A percentile compares a stretch with the other conserved stretches of the same genome.
Evolutionary conservation across 2,329 filamentous ascomycete genomes (phyloP).

Genomic region (Aspergillus melleus): DNA sequence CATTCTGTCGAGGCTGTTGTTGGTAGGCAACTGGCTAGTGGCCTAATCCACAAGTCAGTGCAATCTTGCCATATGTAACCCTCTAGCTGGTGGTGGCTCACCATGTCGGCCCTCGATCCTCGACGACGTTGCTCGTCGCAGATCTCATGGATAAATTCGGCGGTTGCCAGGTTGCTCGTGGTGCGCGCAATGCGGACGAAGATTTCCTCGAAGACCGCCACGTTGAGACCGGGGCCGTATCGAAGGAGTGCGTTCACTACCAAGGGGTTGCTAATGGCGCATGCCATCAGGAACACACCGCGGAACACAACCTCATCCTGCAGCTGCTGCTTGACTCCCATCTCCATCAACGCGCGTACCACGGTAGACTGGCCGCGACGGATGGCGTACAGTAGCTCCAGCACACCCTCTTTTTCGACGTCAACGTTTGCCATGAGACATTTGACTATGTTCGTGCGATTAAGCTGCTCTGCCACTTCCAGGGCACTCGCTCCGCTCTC

Average conservation of each 20-base stretch:
- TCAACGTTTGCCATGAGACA: slow-evolving; percentile 10
- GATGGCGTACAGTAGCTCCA: slow-evolving; percentile 13
- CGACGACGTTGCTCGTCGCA: slow-evolving; percentile 12
- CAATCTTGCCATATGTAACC: neutral
- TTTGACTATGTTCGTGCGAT: slow-evolving; percentile 6
- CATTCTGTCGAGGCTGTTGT: neutral
- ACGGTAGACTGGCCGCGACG: slow-evolving; percentile 2
- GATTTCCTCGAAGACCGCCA: slow-evolving; percentile 26
- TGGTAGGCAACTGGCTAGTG: neutral
- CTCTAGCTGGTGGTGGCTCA: neutral
- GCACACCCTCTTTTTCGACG: slow-evolving; percentile 2
- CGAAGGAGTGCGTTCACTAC: slow-evolving; percentile 15
- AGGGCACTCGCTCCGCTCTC: slow-evolving; percentile 9
- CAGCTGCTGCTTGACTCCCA: slow-evolving; percentile 13
- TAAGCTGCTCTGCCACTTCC: slow-evolving; percentile 14
- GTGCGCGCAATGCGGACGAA: slow-evolving; percentile 19
- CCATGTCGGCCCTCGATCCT: neutral
- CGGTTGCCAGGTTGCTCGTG: slow-evolving; percentile 30
- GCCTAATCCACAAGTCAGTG: neutral
- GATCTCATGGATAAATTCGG: slow-evolving; percentile 33
- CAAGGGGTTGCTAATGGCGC: slow-evolving; percentile 1
- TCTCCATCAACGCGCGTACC: slow-evolving; percentile 15
- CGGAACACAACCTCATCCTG: neutral
- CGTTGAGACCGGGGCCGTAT: slow-evolving; percentile 30
- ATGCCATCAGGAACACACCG: slow-evolving; percentile 12